Evolutionary conservation across 371 early-diverging fungal genomes (phyloP).

Genomic region (Rhizopus delemar): DNA sequence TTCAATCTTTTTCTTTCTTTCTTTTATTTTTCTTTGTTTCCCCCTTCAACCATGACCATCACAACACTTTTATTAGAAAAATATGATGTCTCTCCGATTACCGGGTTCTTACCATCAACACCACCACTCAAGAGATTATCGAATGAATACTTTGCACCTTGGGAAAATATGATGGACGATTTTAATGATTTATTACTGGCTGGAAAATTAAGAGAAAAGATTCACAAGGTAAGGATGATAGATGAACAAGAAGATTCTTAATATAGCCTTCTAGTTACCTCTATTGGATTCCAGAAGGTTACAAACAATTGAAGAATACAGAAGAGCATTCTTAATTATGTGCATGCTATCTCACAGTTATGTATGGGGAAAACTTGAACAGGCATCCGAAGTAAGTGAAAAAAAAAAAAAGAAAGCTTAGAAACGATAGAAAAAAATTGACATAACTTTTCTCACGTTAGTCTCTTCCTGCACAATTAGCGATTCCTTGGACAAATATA

Average conservation of each 20-base stretch:
- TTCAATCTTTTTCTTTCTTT: slow-evolving; percentile 1
- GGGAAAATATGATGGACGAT: slow-evolving; percentile 84
- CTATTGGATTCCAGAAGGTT: slow-evolving; percentile 68
- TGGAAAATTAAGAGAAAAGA: slow-evolving; percentile 70
- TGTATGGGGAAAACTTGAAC: slow-evolving; percentile 87
- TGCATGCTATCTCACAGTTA: slow-evolving; percentile 89
- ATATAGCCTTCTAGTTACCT: slow-evolving; percentile 61
- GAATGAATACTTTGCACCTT: slow-evolving; percentile 80
- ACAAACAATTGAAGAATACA: slow-evolving; percentile 66
- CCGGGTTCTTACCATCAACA: slow-evolving; percentile 86
- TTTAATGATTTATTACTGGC: slow-evolving; percentile 79
- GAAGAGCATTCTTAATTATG: slow-evolving; percentile 84
- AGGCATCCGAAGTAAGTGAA: slow-evolving; percentile 65
- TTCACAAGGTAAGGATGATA: slow-evolving; percentile 62
- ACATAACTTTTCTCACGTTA: slow-evolving; percentile 42
- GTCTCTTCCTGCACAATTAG: slow-evolving; percentile 77
- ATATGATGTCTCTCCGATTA: slow-evolving; percentile 80
- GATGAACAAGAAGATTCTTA: slow-evolving; percentile 5
- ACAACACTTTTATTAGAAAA: slow-evolving; percentile 57
- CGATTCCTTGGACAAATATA: slow-evolving; percentile 83
- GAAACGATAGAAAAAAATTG: background rate
- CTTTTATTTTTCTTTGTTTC: background rate
- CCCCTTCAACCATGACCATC: background rate
- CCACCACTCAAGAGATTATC: slow-evolving; percentile 75
- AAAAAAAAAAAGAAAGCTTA: background rate